Base-by-base conservation (phyloP, 148 eudicot species). In the Vaccinium vitisidaea region DNA sequence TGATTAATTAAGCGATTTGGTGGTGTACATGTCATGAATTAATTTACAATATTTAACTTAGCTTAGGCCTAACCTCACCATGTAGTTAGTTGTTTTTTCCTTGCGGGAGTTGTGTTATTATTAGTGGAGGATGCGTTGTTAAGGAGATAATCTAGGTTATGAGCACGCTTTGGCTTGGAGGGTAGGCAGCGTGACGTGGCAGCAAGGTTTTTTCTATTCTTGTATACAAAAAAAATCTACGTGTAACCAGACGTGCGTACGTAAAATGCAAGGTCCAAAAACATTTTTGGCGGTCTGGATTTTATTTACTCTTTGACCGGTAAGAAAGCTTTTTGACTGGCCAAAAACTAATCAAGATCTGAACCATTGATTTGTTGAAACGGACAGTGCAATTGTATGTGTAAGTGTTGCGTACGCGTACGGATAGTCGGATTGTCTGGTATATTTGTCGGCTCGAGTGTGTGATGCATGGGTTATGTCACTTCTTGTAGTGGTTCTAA, bases 41-140 rank as follows among this genome's bases (percentile, higher is more conserved):
- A 69, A 13, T 69, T 27, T 27, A 27, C 11, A 27, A 5, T 59
- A 2, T n/a, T 10, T 54, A 71, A 23, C 49, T 58, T 63, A 77
- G n/a, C 54, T 50, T 76, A 83, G 90, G 90, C 93, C 93, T 91
- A 91, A 88, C 88, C 32, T 27, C 18, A 9, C 25, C 16, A 3
- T 14, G 12, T 43, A 43, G 16, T 16, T 16, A 21, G 7, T 13
- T 59, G 48, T 36, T 80, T 61, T 43, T 76, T 83, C 36, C 74
- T 56, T 76, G 81, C 59, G 74, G 85, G 81, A 76, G 59, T 75
- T 84, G 85, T 76, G 56, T 39, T 13, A 21, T 39, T 13, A 21
- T 16, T 84, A 77, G 82, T 84, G 85, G 85, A 84, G 77, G 85
- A 59, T 84, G 85, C 8, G 85, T 48, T 84, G 85, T 46, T 21